Evolutionary conservation across 1,284 basidiomycete genomes (phyloP).

Genomic region (Marasmius oreades): DNA sequence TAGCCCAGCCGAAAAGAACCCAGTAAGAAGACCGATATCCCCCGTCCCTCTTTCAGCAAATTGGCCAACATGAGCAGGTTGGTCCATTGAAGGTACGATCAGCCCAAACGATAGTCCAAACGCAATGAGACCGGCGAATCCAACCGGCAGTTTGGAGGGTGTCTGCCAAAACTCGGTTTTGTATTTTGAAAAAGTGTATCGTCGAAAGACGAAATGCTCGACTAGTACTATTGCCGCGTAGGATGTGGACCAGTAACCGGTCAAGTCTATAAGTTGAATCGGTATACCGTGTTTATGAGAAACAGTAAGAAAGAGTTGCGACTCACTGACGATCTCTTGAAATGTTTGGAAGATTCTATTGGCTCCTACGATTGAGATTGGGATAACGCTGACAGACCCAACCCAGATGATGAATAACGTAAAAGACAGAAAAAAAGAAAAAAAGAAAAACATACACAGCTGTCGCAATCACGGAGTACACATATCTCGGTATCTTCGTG

Average conservation of each 20-base stretch:
- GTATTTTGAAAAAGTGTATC: constrained; percentile 23
- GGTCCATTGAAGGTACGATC: constrained; percentile 56
- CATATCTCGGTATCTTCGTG: constrained; percentile 63
- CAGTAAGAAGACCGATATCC: constrained; percentile 53
- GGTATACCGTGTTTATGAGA: constrained; percentile 9
- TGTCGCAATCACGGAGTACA: constrained; percentile 63
- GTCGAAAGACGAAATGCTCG: constrained; percentile 58
- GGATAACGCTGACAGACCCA: constrained; percentile 43
- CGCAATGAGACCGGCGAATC: constrained; percentile 46
- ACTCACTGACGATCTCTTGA: constrained; percentile 50
- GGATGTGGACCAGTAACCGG: constrained; percentile 60
- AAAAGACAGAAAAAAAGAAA: constrained; percentile 8
- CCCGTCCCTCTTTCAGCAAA: constrained; percentile 42
- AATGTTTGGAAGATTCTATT: constrained; percentile 55
- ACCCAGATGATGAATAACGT: background rate
- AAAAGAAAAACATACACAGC: constrained; percentile 49
- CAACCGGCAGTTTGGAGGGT: constrained; percentile 36
- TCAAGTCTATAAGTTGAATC: constrained; percentile 33
- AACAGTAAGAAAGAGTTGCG: constrained; percentile 3
- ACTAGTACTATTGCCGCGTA: constrained; percentile 50
- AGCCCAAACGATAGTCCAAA: constrained; percentile 44
- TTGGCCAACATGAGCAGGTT: constrained; percentile 49
- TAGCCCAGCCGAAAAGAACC: constrained; percentile 37
- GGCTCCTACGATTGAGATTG: constrained; percentile 58
- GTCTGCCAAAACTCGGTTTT: constrained; percentile 41